Evolutionary conservation across 108 stramenopile genomes (phyloP), one percentile per base, ranked within the genome.

Genomic region (Conticribra guillardii): DNA sequence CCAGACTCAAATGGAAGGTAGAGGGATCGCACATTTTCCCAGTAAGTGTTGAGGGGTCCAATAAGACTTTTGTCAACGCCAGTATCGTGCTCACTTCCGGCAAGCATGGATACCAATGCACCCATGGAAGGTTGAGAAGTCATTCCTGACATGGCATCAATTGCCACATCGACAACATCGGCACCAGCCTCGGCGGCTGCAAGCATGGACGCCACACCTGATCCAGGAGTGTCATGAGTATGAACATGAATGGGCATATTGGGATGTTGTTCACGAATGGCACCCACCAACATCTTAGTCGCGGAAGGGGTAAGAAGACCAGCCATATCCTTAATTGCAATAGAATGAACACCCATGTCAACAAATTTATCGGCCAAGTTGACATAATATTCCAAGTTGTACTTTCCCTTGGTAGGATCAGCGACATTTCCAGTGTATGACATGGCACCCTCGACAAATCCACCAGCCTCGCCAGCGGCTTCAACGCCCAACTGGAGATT

Each of bases 191-290:
- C 62, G 3, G 94, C 94, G 28, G 83, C 82, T 41, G 90, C 95
- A 48, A 96, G 72, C 95, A 95, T 96, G 34, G 95, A 93, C 21
- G 98, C 95, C 26, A 97, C 96, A 15, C 96, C 95, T 23, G 87
- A 84, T 17, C 98, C 97, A 22, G 97, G 93, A 9, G 98, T 97
- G 76, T 97, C 96, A 71, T 98, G 98, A n/a, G 98, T 97, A 82
- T 98, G 98, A 15, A 98, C 91, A 71, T 98, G 98, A 55, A 98
- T 96, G 18, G 96, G 96, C 44, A 85, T 73, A 67, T 96, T 84
- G 7, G 96, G 96, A 79, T 89, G 87, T 73, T 88, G 84, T 72
- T 70, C 61, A 7, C 93, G 81, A 21, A 95, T 51, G n/a, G 82
- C 84, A 26, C 64, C 48, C 2, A 94, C 87, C 21, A 95, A 71